These are phyloP conservation scores for Oryza rufipogon DNA, from an alignment of 176 grass and related monocot genomes.

Conservation along the genomic window DNA sequence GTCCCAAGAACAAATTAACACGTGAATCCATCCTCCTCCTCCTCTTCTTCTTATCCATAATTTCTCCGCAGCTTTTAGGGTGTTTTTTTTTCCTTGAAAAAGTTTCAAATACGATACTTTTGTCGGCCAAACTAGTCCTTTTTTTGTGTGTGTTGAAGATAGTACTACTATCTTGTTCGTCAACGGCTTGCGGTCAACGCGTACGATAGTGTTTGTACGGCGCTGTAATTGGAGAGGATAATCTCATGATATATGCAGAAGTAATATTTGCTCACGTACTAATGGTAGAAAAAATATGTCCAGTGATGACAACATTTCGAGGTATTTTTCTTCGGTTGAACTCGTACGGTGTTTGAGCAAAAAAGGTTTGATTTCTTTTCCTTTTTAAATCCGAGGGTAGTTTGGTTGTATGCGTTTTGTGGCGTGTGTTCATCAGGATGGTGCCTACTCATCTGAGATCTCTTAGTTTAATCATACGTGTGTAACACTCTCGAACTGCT, in stretches of 20 bases:
- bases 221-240: background rate
- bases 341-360: too few species aligned
- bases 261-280: background rate
- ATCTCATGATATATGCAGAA: background rate
- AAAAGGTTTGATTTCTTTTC: too few species aligned
- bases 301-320: background rate
- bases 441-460: background rate
- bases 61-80: background rate
- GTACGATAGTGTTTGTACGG: background rate
- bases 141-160: background rate
- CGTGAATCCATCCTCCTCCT: background rate
- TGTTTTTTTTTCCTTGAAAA: background rate
- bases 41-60: background rate
- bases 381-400: background rate
- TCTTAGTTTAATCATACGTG: slow-evolving; percentile 33
- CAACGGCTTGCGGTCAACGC: slow-evolving; percentile 21
- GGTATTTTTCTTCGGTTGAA: slow-evolving; percentile 9
- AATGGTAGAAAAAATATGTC: background rate
- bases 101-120: background rate
- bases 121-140: background rate
- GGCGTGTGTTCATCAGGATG: background rate
- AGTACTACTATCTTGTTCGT: background rate
- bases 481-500: slow-evolving; percentile 2
- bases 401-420: background rate
- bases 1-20: background rate